Base-by-base conservation (phyloP, 73 alveolate genomes). In the Blepharisma japonicum region DNA sequence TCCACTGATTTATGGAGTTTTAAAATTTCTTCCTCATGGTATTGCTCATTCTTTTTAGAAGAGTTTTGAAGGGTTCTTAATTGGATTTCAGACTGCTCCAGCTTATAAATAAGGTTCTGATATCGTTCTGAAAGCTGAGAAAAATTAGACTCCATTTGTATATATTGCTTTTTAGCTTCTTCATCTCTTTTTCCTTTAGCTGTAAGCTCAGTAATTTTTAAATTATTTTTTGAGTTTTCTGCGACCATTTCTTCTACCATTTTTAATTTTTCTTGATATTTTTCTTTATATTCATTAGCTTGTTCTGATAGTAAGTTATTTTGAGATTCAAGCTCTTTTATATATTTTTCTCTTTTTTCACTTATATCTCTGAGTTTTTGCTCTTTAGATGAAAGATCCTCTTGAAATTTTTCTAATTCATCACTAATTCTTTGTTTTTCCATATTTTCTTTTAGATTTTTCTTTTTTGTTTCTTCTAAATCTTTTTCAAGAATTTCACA, bases 251-350 rank as follows among this genome's bases (percentile, higher is more conserved):
- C 47, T n/a, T 61, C 74, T 14, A 61, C 47, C 14, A 61, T n/a
- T 8, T 14, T 61, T 61, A 14, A 4, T 14, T 61, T n/a, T 61
- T 61, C 23, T 61, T 61, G 14, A 14, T 8, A 25, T 14, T 18
- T 8, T 8, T n/a, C 49, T 61, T 61, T n/a, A 9, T 14, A 14
- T 11, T 61, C 74, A 9, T n/a, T 20, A 39, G 5, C 23, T 25
- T 61, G 14, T 8, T n/a, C 38, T n/a, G 50, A 1, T 61, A 25
- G 5, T 8, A 61, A 61, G 2, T 4, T 18, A 25, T 20, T 25
- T 61, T 61, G 74, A 39, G 38, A 14, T 61, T 61, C 74, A 61
- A 61, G 74, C 18, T 61, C 74, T 61, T 61, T 61, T n/a, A 61
- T 61, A 25, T 61, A 61, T 39, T 61, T 61, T 61, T 61, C 74